A percentile compares a stretch with the other conserved stretches of the same genome.
Evolutionary conservation across 2,329 filamentous ascomycete genomes (phyloP).

Genomic region (Hawksworthiomyces lignivorus): DNA sequence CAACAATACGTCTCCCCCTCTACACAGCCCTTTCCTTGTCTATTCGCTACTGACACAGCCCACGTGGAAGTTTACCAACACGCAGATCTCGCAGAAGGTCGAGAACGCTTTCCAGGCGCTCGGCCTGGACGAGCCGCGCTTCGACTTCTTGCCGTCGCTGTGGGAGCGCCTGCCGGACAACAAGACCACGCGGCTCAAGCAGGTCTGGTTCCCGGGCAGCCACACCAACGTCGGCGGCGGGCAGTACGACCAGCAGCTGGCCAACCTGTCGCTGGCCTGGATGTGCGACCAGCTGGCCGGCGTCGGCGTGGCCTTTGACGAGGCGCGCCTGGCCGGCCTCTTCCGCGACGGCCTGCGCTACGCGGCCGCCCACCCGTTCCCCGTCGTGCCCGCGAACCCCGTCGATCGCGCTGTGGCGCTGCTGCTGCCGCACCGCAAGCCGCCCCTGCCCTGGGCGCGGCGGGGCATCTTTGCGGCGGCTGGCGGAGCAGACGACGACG

Average conservation of each 20-base stretch:
- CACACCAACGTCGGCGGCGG: constrained; percentile 58
- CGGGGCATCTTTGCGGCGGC: constrained; percentile 20
- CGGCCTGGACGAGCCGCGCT: constrained; percentile 40
- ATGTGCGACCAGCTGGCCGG: constrained; percentile 27
- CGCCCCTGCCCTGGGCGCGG: constrained; percentile 18
- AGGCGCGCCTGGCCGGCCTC: constrained; percentile 16
- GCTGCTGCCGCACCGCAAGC: background rate
- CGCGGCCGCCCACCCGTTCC: constrained; percentile 25
- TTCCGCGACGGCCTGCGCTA: constrained; percentile 23
- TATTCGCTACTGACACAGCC: no score
- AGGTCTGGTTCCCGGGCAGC: constrained; percentile 52
- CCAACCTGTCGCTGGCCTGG: constrained; percentile 26
- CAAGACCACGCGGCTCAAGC: constrained; percentile 22
- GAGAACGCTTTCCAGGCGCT: constrained; percentile 43
- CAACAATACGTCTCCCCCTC: no score
- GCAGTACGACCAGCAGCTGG: constrained; percentile 34
- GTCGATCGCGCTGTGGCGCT: background rate
- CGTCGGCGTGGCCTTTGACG: constrained; percentile 25
- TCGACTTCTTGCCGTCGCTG: constrained; percentile 32
- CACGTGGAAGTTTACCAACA: constrained; percentile 33
- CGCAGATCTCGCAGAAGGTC: constrained; percentile 32
- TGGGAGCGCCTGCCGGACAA: constrained; percentile 29
- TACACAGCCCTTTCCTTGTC: no score
- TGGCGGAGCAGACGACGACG: no score
- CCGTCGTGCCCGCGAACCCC: constrained; percentile 16